phyloP scores from a whole-genome alignment of 768 basidiomycete species.

The Boletus patriciae region DNA sequence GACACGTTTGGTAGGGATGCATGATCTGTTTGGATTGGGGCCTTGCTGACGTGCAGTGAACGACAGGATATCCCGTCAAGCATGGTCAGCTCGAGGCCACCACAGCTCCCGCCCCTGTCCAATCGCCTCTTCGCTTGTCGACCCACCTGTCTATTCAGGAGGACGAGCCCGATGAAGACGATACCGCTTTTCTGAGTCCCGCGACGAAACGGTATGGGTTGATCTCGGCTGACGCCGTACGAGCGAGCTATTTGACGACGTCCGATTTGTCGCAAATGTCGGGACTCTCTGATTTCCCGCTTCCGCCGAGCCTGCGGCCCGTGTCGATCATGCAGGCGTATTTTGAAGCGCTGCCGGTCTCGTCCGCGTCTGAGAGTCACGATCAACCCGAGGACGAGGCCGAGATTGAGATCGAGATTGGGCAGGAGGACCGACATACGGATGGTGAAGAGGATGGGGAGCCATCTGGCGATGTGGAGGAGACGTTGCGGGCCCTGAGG shows the following conservation, averaged over 20 bases:
- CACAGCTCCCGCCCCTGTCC: slow-evolving; percentile 14
- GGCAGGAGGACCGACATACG: background rate
- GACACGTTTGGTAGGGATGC: slow-evolving; percentile 32
- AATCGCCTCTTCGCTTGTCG: slow-evolving; percentile 14
- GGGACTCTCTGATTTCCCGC: slow-evolving; percentile 69
- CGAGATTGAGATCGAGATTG: background rate
- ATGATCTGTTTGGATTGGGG: background rate
- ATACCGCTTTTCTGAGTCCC: slow-evolving; percentile 8
- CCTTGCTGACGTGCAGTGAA: background rate
- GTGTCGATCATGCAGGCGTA: slow-evolving; percentile 47
- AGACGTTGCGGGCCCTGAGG: slow-evolving; percentile 15
- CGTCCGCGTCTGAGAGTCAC: background rate
- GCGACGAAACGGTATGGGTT: slow-evolving; percentile 22
- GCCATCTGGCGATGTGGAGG: slow-evolving; percentile 14
- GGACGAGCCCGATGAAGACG: slow-evolving; percentile 3
- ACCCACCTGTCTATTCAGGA: slow-evolving; percentile 23
- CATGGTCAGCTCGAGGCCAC: slow-evolving; percentile 17
- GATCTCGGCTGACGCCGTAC: slow-evolving; percentile 35
- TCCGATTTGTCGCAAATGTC: slow-evolving; percentile 66
- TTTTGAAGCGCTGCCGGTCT: slow-evolving; percentile 31
- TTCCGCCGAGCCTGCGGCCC: slow-evolving; percentile 46
- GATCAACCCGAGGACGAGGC: background rate
- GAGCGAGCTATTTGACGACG: slow-evolving; percentile 63
- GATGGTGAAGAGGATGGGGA: slow-evolving; percentile 1
- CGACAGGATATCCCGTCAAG: slow-evolving; percentile 27